Conservation (phyloP, 2,329 filamentous ascomycete species). For the Xylariaceae sp. region DNA sequence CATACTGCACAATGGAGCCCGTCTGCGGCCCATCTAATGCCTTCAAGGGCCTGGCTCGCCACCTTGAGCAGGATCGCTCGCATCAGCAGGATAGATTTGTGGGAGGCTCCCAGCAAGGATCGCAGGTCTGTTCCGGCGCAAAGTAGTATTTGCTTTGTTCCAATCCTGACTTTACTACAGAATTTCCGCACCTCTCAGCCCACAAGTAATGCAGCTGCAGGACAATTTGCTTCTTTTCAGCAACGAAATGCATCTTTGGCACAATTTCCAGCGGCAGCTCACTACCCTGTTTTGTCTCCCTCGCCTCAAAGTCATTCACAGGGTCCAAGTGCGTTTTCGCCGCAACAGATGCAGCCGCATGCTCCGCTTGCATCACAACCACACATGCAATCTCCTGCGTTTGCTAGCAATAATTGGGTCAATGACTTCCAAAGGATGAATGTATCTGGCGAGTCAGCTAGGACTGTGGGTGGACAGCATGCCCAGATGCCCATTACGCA, state of each 20-base stretch:
- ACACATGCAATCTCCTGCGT: not conserved
- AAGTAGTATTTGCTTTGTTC: no score
- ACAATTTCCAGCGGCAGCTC: not conserved
- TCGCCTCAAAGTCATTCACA: not conserved
- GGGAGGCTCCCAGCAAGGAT: slow-evolving; percentile 7
- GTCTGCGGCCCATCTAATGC: slow-evolving; percentile 74
- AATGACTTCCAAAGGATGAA: slow-evolving; percentile 47
- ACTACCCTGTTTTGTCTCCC: not conserved
- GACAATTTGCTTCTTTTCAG: slow-evolving; percentile 20
- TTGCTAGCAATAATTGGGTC: slow-evolving; percentile 31
- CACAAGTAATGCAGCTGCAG: slow-evolving; percentile 5
- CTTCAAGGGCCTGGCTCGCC: slow-evolving; percentile 70
- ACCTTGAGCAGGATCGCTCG: slow-evolving; percentile 65
- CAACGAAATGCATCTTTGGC: slow-evolving; percentile 14
- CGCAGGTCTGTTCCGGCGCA: slow-evolving; percentile 19
- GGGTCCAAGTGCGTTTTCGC: not conserved
- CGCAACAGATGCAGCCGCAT: not conserved
- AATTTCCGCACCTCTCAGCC: slow-evolving; percentile 20
- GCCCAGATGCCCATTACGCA: not conserved
- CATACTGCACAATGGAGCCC: slow-evolving; percentile 27
- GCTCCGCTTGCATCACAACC: not conserved
- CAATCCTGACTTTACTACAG: slow-evolving; percentile 4
- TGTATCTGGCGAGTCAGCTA: slow-evolving; percentile 22
- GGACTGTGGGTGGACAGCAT: not conserved
- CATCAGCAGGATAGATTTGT: slow-evolving; percentile 68